Base-by-base conservation (phyloP, 2,329 filamentous ascomycete genomes). In the Arachnopeziza araneosa region DNA sequence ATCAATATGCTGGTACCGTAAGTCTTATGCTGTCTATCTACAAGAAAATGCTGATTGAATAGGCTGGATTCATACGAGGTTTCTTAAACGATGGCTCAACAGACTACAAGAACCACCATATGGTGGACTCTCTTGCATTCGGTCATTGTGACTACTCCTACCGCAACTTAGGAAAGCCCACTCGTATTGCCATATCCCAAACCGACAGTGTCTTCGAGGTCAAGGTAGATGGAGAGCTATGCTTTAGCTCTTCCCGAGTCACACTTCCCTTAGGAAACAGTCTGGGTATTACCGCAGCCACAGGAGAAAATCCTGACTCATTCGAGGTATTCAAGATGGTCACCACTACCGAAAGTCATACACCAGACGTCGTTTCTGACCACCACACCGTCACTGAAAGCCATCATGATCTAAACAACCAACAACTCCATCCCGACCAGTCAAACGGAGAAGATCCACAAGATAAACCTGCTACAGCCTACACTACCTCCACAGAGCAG, bases 271-370 rank as follows among this genome's bases (percentile, higher is more conserved):
- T 81, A 1, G 90, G 90, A 66, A 96, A 98, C 78, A 83, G 84
- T 72, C 90, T 96, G 66, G 95, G 95, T 68, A 78, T 99, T 67
- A 91, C 89, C 14, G 95, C 93, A 50, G 90, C 91, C 19, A 93
- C 91, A 2, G 90, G 91, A 30, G 93, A 98, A 67, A 93, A 86
- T 69, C 92, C 95, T 0, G 95, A 99, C 76, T 96, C 91, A 5
- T 96, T 97, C 70, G 95, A 99, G 75, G 75, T 96, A 66, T 95
- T 93, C 80, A 96, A 93, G 73, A 83, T 98, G 71, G 81, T 89
- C 44, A 84, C 95, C 56, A 84, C 87, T 70, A 86, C 83, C 12
- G 82, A 85, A 24, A 72, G 73, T 30, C 72, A 68, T 32, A 63
- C 58, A 69, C 59, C 69, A 26, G 70, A 75, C 55, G 68, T 72